These are phyloP conservation scores for Solanum piurae DNA, from an alignment of 257 asterid species.

Conservation along the genomic window DNA sequence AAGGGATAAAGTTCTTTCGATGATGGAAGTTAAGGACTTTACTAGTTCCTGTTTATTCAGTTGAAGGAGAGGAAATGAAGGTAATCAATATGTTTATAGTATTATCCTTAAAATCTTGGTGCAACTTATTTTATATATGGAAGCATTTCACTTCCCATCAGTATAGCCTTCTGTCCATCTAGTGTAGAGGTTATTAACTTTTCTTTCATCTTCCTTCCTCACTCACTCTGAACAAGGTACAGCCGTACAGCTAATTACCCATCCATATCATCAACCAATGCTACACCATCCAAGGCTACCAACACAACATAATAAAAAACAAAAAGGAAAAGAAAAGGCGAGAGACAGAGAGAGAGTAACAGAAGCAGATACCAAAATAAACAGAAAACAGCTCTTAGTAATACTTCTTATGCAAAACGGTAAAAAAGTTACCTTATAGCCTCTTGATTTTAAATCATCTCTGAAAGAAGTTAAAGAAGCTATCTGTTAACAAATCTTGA, in stretches of 20 bases:
- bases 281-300: neutral
- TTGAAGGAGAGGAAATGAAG: neutral
- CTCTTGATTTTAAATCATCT: conserved; percentile 38
- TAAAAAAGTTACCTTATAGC: conserved; percentile 30
- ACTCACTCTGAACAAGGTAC: neutral
- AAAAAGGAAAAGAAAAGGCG: neutral
- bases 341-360: neutral
- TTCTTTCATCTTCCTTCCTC: neutral
- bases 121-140: neutral
- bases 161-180: neutral
- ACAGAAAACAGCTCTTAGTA: neutral
- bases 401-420: neutral
- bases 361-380: neutral
- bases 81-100: neutral
- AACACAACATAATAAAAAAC: neutral
- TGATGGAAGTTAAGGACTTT: neutral
- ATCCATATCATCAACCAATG: neutral
- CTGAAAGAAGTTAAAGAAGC: conserved; percentile 23
- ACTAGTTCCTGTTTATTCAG: neutral
- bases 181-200: neutral
- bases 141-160: neutral
- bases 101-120: neutral
- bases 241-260: neutral
- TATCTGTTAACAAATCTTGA: conserved; percentile 1
- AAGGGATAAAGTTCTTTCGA: neutral